These are phyloP conservation scores for Amanita muscaria DNA, from an alignment of 768 basidiomycete genomes.

Conservation along the genomic window DNA sequence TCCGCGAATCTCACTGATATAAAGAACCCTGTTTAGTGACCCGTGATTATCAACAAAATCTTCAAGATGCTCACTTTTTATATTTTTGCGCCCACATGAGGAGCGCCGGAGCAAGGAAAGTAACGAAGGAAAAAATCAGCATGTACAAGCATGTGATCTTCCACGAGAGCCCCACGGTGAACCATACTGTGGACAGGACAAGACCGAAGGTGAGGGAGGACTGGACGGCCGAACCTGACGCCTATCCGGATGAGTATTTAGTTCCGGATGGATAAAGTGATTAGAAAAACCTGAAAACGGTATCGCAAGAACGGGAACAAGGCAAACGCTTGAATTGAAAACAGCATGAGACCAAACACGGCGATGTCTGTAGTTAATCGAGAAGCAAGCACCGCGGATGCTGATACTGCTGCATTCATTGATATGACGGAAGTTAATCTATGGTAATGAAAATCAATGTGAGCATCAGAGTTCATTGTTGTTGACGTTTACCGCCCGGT, in stretches of 20 bases:
- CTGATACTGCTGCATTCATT: constrained; percentile 87
- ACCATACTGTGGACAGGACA: constrained; percentile 37
- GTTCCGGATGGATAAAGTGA: constrained; percentile 11
- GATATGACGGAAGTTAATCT: constrained; percentile 79
- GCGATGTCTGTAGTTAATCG: constrained; percentile 74
- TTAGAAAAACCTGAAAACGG: constrained; percentile 49
- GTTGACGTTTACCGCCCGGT: constrained; percentile 47
- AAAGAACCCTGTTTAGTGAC: constrained; percentile 12
- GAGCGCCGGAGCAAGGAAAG: constrained; percentile 64
- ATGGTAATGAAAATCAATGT: constrained; percentile 3
- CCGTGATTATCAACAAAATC: neutral
- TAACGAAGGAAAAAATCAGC: constrained; percentile 43
- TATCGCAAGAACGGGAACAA: constrained; percentile 73
- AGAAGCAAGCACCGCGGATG: constrained; percentile 88
- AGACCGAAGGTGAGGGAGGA: constrained; percentile 44
- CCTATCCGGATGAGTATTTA: constrained; percentile 25
- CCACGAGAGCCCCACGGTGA: constrained; percentile 46
- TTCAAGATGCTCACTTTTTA: constrained; percentile 58
- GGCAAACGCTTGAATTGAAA: constrained; percentile 78
- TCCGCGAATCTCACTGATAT: constrained; percentile 70
- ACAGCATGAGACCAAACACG: constrained; percentile 84
- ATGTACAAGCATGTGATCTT: constrained; percentile 46
- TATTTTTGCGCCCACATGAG: constrained; percentile 81
- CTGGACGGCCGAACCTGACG: constrained; percentile 37
- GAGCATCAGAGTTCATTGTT: constrained; percentile 6